Base-by-base conservation (phyloP, 176 grass and related monocot species). In the Oryza meridionalis region DNA sequence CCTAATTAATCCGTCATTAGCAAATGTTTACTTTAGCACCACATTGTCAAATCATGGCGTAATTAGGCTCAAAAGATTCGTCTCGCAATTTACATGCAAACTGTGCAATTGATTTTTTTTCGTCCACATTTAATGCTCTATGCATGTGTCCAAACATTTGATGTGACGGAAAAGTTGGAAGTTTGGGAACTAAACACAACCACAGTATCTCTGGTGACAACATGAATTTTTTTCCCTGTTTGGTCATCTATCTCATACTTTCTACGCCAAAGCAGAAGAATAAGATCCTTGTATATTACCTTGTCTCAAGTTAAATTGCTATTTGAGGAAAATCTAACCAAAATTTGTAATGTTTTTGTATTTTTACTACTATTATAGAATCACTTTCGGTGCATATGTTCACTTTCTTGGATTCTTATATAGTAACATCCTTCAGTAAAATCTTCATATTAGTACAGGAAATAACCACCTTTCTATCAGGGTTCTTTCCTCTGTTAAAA, bases 261-360 rank as follows among this genome's bases (percentile, higher is more conserved):
- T 72, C 38, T 85, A 64, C 5, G 19, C 44, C 42, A 22, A 19
- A 67, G 26, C 24, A 25, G 22, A 42, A 27, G 11, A 67, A 80
- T 86, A 7, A 27, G 21, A 86, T 86, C 58, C 17, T 42, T 66
- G 53, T 73, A 38, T 33, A 66, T 51, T 42, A 16, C 25, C 9
- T 43, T 86, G 16, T 21, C 6, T 42, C 19, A 73, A 86, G 29
- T 73, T 73, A 26, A 86, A 31, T 79, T 72, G 71, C 55, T 16
- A 16, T 74, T n/a, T 58, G 67, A 21, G 42, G 55, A 5, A 55
- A 66, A 75, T 67, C 16, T 7, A 31, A 55, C 6, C 0, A 3
- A 4, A 80, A 43, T 42, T n/a, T 67, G 59, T 67, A 74, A 29
- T 14, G 49, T 62, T 37, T 13, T 11, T 6, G 4, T 74, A 15